Percentiles rank a stretch among this genome's conserved stretches.
Evolutionary conservation across 176 grass and related monocot species (phyloP).

Genomic region (Musa troglodytarum): DNA sequence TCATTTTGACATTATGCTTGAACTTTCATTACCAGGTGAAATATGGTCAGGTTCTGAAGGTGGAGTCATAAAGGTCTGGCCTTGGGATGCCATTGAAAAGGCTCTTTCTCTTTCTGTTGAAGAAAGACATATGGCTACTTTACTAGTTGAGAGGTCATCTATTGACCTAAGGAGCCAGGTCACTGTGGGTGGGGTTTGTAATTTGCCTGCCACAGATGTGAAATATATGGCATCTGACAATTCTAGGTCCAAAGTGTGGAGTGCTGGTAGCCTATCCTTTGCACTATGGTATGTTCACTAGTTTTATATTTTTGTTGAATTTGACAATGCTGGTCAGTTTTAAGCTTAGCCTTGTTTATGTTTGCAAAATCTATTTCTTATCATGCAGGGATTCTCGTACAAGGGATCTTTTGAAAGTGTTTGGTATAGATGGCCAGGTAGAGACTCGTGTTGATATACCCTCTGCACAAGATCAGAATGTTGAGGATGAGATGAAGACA

Average conservation of each 20-base stretch:
- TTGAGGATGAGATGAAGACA: conserved; percentile 76
- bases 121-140: conserved; percentile 76
- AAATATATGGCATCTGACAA: conserved; percentile 72
- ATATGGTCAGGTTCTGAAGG: conserved; percentile 88
- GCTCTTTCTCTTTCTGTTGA: conserved; percentile 64
- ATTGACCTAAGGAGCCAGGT: conserved; percentile 80
- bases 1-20: conserved; percentile 23
- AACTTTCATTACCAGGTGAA: conserved; percentile 50
- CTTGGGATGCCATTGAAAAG: conserved; percentile 83
- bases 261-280: conserved; percentile 62
- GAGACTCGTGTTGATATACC: conserved; percentile 39
- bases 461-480: conserved; percentile 38
- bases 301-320: conserved; percentile 3
- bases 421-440: conserved; percentile 76
- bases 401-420: conserved; percentile 84
- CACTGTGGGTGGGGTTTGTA: conserved; percentile 72
- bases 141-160: conserved; percentile 77
- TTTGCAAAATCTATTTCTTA: background rate
- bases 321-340: background rate
- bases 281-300: conserved; percentile 60
- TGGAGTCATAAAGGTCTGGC: conserved; percentile 65
- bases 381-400: conserved; percentile 74
- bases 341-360: background rate
- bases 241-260: conserved; percentile 73
- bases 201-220: conserved; percentile 58